Conservation (phyloP, 352 stramenopile species). For the Globisporangium canariense region DNA sequence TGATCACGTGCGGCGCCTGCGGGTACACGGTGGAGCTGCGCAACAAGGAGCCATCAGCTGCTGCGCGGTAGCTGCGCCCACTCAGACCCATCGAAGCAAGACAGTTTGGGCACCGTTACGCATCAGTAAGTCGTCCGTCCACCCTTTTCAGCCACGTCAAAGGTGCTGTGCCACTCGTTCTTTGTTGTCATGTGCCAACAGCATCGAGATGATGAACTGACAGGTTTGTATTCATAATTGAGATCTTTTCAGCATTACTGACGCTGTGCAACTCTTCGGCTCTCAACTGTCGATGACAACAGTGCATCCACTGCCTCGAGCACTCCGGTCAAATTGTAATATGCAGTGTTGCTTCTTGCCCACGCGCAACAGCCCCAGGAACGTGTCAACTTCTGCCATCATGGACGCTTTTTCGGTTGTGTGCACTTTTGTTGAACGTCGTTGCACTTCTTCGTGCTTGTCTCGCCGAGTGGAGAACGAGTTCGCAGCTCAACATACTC, state of each 20-base stretch:
- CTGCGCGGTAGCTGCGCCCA: not conserved
- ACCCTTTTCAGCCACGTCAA: not conserved
- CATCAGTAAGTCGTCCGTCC: not conserved
- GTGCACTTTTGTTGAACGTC: no score
- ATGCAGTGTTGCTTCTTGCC: no score
- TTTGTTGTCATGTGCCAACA: no score
- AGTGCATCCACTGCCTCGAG: no score
- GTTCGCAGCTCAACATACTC: no score
- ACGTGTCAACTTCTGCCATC: no score
- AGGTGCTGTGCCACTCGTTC: not conserved
- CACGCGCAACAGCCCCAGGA: no score
- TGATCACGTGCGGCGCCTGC: slow-evolving; percentile 48
- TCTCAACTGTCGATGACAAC: not conserved
- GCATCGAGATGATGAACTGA: not conserved
- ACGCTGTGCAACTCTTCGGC: no score
- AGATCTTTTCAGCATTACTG: not conserved
- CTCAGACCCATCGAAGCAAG: not conserved
- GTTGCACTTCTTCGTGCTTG: not conserved
- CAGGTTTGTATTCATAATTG: not conserved
- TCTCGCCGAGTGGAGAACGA: not conserved
- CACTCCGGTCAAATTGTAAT: no score
- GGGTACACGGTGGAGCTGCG: slow-evolving; percentile 27
- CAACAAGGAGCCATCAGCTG: not conserved
- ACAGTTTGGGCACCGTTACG: not conserved
- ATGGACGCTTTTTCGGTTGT: no score